Evolutionary conservation across 225 moss, liverwort and hornwort species (phyloP).

Genomic region (Lunularia cruciata): DNA sequence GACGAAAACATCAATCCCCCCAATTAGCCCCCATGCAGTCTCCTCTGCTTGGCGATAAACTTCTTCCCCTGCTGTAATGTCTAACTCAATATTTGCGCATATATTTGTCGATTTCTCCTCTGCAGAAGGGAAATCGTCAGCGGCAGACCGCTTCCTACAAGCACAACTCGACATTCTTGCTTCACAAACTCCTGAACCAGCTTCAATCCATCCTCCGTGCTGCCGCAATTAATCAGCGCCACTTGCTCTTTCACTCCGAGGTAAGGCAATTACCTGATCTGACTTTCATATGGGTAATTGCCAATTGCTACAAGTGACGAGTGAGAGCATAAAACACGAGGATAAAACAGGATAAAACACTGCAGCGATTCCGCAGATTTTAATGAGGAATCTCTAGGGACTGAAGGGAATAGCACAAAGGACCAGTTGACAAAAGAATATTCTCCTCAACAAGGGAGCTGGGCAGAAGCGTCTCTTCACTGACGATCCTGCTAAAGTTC

Average conservation of each 20-base stretch:
- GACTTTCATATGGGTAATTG: conserved; percentile 9
- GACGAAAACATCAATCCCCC: conserved; percentile 54
- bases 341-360: too few relatives aligned
- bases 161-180: conserved; percentile 66
- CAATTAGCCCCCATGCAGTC: conserved; percentile 67
- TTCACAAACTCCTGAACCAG: conserved; percentile 55
- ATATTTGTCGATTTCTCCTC: conserved; percentile 1
- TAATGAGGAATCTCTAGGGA: too few relatives aligned
- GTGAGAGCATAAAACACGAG: too few relatives aligned
- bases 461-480: too few relatives aligned
- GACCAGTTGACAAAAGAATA: too few relatives aligned
- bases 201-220: conserved; percentile 46
- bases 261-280: conserved; percentile 22
- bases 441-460: too few relatives aligned
- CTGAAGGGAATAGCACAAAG: too few relatives aligned
- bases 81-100: conserved; percentile 50
- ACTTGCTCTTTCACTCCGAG: conserved; percentile 56
- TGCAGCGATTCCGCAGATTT: too few relatives aligned
- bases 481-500: too few relatives aligned
- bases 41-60: conserved; percentile 57
- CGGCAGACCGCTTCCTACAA: conserved; percentile 42
- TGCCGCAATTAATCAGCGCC: conserved; percentile 55
- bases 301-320: too few relatives aligned
- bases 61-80: conserved; percentile 55
- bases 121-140: background rate